These are phyloP conservation scores for Aspergillus quadrilineatus DNA, from an alignment of 2,329 filamentous ascomycete species.

Conservation along the genomic window DNA sequence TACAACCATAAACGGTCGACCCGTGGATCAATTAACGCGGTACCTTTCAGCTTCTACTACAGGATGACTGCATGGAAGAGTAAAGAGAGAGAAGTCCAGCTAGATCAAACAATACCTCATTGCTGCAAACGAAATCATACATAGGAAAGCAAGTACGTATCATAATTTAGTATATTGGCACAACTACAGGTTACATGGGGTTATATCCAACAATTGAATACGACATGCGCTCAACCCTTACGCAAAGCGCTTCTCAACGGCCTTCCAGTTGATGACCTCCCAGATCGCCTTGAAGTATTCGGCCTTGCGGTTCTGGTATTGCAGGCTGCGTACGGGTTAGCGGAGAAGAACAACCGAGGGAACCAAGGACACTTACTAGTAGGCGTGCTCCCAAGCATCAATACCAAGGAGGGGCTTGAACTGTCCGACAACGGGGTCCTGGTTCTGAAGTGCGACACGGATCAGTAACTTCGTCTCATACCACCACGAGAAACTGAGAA, in stretches of 20 bases:
- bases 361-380: constrained; percentile 60
- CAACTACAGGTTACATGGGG: not conserved
- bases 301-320: constrained; percentile 96
- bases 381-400: constrained; percentile 95
- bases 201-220: not conserved
- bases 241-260: constrained; percentile 73
- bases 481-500: not conserved
- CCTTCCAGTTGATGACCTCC: constrained; percentile 96
- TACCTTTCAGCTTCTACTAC: not conserved
- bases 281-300: constrained; percentile 93
- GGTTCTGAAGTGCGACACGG: constrained; percentile 55
- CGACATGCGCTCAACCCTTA: constrained; percentile 30
- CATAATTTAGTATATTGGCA: constrained; percentile 1
- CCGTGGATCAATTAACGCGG: not conserved
- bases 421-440: constrained; percentile 83
- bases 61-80: not conserved
- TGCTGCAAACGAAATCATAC: not conserved
- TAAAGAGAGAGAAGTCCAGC: not conserved
- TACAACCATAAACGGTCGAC: not conserved
- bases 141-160: not conserved
- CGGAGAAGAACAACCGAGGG: not conserved
- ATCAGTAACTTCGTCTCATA: constrained; percentile 1
- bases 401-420: constrained; percentile 81
- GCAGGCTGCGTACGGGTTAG: constrained; percentile 55
- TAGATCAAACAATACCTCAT: not conserved